Percentiles rank a stretch among this genome's conserved stretches.
Conservation (phyloP, 805 yeast species). For the Candida methanosorbosa region DNA sequence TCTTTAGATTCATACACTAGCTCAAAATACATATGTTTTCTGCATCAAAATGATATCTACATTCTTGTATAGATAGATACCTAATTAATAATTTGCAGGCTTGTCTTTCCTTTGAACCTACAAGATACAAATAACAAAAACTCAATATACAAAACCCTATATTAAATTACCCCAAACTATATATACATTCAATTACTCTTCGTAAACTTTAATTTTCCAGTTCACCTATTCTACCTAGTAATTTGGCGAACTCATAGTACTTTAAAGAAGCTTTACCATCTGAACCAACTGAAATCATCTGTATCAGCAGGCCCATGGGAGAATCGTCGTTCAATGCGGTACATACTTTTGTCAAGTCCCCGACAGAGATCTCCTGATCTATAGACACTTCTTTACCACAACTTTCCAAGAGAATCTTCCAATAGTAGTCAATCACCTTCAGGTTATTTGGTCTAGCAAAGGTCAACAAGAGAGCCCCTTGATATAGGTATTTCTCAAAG, state of each 20-base stretch:
- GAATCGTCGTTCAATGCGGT: conserved; percentile 7
- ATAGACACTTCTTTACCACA: not conserved
- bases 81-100: no score
- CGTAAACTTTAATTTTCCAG: conserved; percentile 19
- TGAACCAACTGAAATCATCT: conserved; percentile 37
- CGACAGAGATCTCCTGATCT: conserved; percentile 21
- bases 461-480: conserved; percentile 31
- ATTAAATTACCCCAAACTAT: not conserved
- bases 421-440: conserved; percentile 26
- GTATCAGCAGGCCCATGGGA: conserved; percentile 26
- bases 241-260: conserved; percentile 37
- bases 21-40: no score
- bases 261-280: conserved; percentile 27
- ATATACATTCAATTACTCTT: not conserved
- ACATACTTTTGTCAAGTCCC: conserved; percentile 25
- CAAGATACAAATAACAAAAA: no score
- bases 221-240: conserved; percentile 40
- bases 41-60: no score
- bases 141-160: not conserved
- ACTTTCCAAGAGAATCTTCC: conserved; percentile 26
- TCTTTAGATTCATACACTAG: conserved; percentile 26
- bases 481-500: conserved; percentile 33
- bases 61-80: no score
- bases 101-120: no score
- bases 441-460: conserved; percentile 27